phyloP scores from a whole-genome alignment of 768 basidiomycete species.

The Pleurotus pulmonarius region DNA sequence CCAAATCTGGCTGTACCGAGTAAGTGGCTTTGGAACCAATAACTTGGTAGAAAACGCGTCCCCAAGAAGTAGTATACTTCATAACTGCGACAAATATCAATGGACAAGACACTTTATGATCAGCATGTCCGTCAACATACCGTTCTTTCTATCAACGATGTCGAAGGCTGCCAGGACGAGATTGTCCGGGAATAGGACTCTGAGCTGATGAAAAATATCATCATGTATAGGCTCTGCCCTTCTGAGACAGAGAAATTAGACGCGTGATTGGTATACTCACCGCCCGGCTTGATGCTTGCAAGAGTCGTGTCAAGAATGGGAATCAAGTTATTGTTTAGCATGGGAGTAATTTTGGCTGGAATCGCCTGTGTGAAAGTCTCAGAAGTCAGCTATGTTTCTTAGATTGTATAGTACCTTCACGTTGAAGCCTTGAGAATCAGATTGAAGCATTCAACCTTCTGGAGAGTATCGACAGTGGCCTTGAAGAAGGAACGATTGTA shows the following conservation, averaged over 20 bases:
- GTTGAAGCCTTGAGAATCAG: no score
- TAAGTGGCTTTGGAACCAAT: constrained; percentile 63
- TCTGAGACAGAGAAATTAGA: no score
- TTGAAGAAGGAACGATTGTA: no score
- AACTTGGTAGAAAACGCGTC: constrained; percentile 61
- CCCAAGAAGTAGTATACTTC: constrained; percentile 55
- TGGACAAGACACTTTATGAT: background rate
- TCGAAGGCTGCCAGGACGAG: constrained; percentile 70
- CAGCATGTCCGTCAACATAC: constrained; percentile 29
- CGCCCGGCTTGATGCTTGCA: constrained; percentile 5
- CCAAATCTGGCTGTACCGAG: constrained; percentile 46
- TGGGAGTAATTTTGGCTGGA: background rate
- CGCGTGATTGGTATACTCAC: background rate
- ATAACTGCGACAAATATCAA: constrained; percentile 40
- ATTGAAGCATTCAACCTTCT: no score
- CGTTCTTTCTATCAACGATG: constrained; percentile 67
- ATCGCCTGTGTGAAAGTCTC: no score
- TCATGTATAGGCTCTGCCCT: constrained; percentile 34
- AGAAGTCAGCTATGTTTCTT: no score
- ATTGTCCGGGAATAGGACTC: constrained; percentile 56
- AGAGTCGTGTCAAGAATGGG: background rate
- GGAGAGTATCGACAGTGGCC: no score
- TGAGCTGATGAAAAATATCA: constrained; percentile 51
- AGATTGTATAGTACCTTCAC: no score
- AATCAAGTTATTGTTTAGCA: background rate